phyloP scores from a whole-genome alignment of 108 stramenopile genomes.

The Chaetoceros tenuissimus region DNA sequence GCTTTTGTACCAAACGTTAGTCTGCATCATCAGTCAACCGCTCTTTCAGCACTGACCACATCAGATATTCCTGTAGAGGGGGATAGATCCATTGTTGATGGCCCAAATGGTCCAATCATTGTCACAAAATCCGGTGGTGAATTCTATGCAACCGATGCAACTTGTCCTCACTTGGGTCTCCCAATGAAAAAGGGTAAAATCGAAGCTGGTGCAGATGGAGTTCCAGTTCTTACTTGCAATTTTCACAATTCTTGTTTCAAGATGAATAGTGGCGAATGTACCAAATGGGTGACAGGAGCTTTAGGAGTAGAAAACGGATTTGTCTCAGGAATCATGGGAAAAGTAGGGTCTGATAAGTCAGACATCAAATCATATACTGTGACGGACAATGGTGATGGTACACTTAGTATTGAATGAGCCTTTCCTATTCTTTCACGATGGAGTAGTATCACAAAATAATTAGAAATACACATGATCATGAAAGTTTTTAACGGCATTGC shows the following conservation, averaged over 20 bases:
- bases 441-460: too few species aligned
- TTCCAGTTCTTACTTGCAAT: slow-evolving; percentile 23
- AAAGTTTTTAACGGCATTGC: too few species aligned
- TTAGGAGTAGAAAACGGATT: slow-evolving; percentile 25
- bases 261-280: slow-evolving; percentile 24
- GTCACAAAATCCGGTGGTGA: slow-evolving; percentile 26
- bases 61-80: slow-evolving; percentile 13
- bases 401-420: slow-evolving; percentile 10
- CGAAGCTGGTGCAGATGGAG: slow-evolving; percentile 10
- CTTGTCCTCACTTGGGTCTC: slow-evolving; percentile 34
- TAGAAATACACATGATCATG: too few species aligned
- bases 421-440: too few species aligned
- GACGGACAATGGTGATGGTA: slow-evolving; percentile 18
- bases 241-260: slow-evolving; percentile 37
- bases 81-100: slow-evolving; percentile 22
- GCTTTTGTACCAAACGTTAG: background rate
- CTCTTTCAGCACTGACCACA: background rate
- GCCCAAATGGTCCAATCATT: slow-evolving; percentile 20
- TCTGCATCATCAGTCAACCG: background rate
- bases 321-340: slow-evolving; percentile 29
- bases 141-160: slow-evolving; percentile 34
- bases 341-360: slow-evolving; percentile 21
- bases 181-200: slow-evolving; percentile 41
- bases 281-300: slow-evolving; percentile 28
- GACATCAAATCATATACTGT: slow-evolving; percentile 21